phyloP scores from a whole-genome alignment of 164 flowering plant genomes.

The Dillenia suffruticosa region DNA sequence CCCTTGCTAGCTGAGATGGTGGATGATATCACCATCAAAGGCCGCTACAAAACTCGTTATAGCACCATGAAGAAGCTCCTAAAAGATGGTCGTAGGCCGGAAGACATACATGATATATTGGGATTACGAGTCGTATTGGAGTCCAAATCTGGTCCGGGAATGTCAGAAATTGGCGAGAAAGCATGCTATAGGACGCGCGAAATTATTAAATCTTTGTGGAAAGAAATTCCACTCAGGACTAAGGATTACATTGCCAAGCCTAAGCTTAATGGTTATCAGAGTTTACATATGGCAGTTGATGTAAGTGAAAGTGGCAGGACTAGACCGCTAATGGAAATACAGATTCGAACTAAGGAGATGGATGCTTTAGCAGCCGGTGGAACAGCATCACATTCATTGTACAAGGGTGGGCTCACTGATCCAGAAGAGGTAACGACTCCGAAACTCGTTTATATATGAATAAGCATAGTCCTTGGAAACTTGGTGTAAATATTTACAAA shows the following conservation, averaged over 20 bases:
- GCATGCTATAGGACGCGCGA: constrained; percentile 79
- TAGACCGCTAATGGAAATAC: constrained; percentile 80
- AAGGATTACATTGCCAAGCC: constrained; percentile 83
- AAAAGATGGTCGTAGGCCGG: constrained; percentile 75
- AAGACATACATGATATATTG: constrained; percentile 77
- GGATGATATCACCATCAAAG: constrained; percentile 47
- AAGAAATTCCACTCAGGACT: constrained; percentile 64
- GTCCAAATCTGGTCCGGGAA: constrained; percentile 36
- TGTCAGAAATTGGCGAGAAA: constrained; percentile 40
- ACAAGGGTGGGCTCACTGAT: constrained; percentile 86
- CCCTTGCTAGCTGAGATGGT: constrained; percentile 47
- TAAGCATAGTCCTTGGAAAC: too few relatives aligned
- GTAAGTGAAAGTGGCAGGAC: constrained; percentile 47
- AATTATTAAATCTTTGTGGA: constrained; percentile 69
- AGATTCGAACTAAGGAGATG: constrained; percentile 84
- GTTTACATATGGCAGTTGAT: constrained; percentile 94
- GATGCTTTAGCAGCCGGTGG: constrained; percentile 74
- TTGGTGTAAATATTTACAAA: background rate
- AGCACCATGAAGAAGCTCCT: constrained; percentile 94
- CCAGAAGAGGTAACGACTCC: constrained; percentile 64
- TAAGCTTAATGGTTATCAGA: constrained; percentile 83
- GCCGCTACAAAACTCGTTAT: constrained; percentile 89
- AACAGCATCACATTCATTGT: constrained; percentile 78
- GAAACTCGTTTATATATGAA: too few relatives aligned
- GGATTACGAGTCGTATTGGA: constrained; percentile 71